Percentiles rank a stretch among this genome's conserved stretches.
phyloP scores from a whole-genome alignment of 2,329 filamentous ascomycete species.

The Xylariaceae sp. region DNA sequence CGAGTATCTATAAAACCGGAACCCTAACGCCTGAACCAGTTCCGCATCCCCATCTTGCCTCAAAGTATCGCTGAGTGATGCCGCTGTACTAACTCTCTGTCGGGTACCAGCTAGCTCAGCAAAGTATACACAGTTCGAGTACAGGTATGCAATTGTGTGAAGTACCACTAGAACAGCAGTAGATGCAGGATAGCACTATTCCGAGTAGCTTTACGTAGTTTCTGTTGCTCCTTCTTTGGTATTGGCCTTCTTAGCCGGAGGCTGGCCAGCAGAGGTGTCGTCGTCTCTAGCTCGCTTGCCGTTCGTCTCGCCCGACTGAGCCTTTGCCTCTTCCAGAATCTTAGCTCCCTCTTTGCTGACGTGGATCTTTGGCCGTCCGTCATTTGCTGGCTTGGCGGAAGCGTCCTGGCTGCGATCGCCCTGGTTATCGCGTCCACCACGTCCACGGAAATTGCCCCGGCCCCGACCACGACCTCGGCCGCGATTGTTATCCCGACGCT shows the following conservation, averaged over 20 bases:
- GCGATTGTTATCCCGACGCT: constrained; percentile 48
- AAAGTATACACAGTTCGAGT: constrained; percentile 13
- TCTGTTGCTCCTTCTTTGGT: constrained; percentile 50
- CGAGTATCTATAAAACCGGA: constrained; percentile 15
- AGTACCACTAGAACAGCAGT: background rate
- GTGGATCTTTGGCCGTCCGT: constrained; percentile 53
- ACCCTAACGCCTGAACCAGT: constrained; percentile 21
- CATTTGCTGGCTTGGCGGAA: constrained; percentile 41
- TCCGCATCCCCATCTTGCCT: background rate
- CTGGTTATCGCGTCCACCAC: constrained; percentile 47
- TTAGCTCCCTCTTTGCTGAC: constrained; percentile 49
- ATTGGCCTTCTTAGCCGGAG: constrained; percentile 68
- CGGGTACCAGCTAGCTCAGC: no score
- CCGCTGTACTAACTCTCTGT: background rate
- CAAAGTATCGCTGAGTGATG: background rate
- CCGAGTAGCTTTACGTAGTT: constrained; percentile 25
- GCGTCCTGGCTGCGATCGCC: constrained; percentile 46
- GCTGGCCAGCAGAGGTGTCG: constrained; percentile 52
- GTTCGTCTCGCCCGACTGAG: constrained; percentile 42
- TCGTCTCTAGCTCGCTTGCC: constrained; percentile 65
- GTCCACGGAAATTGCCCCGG: constrained; percentile 48
- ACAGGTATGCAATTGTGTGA: constrained; percentile 1
- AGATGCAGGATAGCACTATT: background rate
- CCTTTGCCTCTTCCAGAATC: constrained; percentile 39
- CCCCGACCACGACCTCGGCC: constrained; percentile 51